Evolutionary conservation across 768 basidiomycete species (phyloP).

Genomic region (Lactifluus volemus): DNA sequence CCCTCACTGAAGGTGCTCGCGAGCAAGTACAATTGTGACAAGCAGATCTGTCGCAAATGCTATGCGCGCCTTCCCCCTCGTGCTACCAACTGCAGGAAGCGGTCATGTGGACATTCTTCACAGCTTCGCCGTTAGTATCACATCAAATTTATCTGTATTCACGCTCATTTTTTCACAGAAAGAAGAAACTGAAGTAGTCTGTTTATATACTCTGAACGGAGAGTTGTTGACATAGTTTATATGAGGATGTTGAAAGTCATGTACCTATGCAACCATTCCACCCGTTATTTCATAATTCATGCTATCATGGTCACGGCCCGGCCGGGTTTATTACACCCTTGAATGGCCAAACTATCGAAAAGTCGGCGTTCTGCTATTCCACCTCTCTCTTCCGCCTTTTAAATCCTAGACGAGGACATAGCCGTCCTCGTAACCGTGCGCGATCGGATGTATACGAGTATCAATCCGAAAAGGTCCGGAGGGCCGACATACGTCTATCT

Average conservation of each 20-base stretch:
- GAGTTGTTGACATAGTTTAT: background rate
- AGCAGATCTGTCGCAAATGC: constrained; percentile 99
- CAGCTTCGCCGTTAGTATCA: constrained; percentile 80
- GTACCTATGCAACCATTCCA: constrained; percentile 10
- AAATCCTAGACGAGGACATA: constrained; percentile 30
- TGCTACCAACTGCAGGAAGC: constrained; percentile 98
- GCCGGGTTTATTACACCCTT: background rate
- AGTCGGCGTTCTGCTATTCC: background rate
- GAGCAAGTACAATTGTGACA: constrained; percentile 97
- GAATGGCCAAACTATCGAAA: background rate
- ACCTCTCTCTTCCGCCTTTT: background rate
- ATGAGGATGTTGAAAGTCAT: background rate
- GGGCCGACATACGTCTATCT: constrained; percentile 44
- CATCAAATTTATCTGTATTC: background rate
- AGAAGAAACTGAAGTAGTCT: constrained; percentile 93
- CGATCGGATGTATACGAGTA: constrained; percentile 57
- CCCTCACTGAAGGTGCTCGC: constrained; percentile 97
- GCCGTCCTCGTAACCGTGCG: constrained; percentile 19
- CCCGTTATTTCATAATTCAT: background rate
- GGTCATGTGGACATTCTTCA: constrained; percentile 82
- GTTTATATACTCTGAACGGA: constrained; percentile 9
- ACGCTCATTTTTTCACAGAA: constrained; percentile 35
- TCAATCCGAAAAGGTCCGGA: constrained; percentile 38
- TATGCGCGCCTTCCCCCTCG: constrained; percentile 99
- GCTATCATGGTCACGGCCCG: background rate